A percentile compares a stretch with the other conserved stretches of the same genome.
Conservation (phyloP, 805 yeast species). For the Barnettozyma populi region DNA sequence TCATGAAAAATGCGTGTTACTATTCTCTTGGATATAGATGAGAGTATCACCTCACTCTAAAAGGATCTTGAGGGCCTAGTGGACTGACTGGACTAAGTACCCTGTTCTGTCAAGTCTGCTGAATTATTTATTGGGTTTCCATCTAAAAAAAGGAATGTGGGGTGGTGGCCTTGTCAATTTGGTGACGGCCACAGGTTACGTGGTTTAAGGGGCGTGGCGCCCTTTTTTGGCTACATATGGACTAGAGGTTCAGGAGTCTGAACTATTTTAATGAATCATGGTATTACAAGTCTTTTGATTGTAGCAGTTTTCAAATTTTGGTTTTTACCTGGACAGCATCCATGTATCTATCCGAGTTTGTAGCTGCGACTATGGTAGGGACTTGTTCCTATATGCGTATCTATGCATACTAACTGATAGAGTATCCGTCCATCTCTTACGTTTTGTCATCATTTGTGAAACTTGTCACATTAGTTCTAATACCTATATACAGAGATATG, state of each 20-base stretch:
- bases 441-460: neutral
- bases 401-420: too few relatives aligned
- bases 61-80: neutral
- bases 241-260: neutral
- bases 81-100: neutral
- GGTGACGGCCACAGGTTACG: neutral
- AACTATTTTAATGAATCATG: neutral
- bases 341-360: too few relatives aligned
- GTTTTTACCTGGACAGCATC: too few relatives aligned
- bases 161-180: neutral
- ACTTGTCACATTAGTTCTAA: neutral
- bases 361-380: too few relatives aligned
- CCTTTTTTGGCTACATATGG: neutral
- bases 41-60: neutral
- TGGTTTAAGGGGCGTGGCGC: neutral
- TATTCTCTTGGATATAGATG: neutral
- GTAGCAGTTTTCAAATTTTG: too few relatives aligned
- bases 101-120: neutral
- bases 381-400: too few relatives aligned
- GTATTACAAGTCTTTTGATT: too few relatives aligned
- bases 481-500: conserved; percentile 5
- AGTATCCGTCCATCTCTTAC: too few relatives aligned
- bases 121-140: neutral
- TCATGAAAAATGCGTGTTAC: neutral
- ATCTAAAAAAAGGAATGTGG: neutral